Percentiles rank a stretch among this genome's conserved stretches.
Conservation (phyloP, 1,284 basidiomycete species). For the Peniophora sp. region DNA sequence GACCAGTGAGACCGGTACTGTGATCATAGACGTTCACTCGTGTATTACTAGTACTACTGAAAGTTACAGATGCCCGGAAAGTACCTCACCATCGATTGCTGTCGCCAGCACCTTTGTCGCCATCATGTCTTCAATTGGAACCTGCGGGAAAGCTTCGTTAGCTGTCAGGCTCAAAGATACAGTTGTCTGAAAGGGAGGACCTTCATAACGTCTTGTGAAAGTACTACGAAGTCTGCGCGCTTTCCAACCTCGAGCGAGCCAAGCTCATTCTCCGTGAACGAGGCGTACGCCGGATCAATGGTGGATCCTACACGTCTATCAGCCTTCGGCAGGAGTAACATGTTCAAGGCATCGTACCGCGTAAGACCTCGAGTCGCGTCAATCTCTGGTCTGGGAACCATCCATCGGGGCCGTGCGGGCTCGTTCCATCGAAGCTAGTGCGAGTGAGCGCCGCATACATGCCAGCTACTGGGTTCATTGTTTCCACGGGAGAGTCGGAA, state of each 20-base stretch:
- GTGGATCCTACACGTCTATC: constrained; percentile 45
- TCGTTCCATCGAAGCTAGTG: constrained; percentile 60
- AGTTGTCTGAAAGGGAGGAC: constrained; percentile 22
- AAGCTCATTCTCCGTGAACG: constrained; percentile 67
- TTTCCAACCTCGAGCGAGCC: constrained; percentile 76
- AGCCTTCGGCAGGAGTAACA: constrained; percentile 1
- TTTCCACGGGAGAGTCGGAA: constrained; percentile 87
- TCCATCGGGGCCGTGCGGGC: constrained; percentile 75
- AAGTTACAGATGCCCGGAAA: constrained; percentile 44
- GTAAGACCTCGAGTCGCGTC: constrained; percentile 63
- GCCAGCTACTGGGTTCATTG: constrained; percentile 65
- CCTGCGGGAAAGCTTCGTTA: too few relatives aligned
- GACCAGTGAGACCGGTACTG: too few relatives aligned
- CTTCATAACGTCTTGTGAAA: constrained; percentile 78
- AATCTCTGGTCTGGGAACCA: constrained; percentile 84
- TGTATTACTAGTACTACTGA: too few relatives aligned
- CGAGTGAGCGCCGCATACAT: constrained; percentile 86
- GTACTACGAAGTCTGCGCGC: constrained; percentile 75
- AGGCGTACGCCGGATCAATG: constrained; percentile 78
- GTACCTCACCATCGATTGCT: constrained; percentile 68
- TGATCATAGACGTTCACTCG: too few relatives aligned
- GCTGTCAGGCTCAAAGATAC: too few relatives aligned
- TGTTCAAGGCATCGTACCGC: constrained; percentile 31
- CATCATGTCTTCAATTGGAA: constrained; percentile 48
- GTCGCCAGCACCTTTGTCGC: constrained; percentile 68